Evolutionary conservation across 192 early-diverging fungal genomes (phyloP).

Genomic region (Podila epigama): DNA sequence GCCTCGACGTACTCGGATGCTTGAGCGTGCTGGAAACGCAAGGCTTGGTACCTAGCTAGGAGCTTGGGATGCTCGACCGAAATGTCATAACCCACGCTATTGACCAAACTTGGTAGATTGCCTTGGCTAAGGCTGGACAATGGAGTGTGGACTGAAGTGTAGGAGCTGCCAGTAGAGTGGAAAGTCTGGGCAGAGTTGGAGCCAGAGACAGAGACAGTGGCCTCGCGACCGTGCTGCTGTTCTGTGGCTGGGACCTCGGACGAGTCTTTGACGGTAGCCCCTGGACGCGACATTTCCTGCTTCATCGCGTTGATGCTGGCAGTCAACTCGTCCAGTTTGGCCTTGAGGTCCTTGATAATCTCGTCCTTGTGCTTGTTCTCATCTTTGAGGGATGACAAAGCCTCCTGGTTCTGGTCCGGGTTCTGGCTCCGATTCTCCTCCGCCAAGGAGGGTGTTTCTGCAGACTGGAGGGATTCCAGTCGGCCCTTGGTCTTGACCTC

Average conservation of each 20-base stretch:
- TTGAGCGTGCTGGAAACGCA: conserved; percentile 35
- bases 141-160: background rate
- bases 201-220: background rate
- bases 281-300: conserved; percentile 14
- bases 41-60: conserved; percentile 30
- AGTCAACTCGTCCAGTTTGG: conserved; percentile 20
- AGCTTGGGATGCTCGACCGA: conserved; percentile 34
- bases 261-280: background rate
- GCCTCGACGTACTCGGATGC: conserved; percentile 41
- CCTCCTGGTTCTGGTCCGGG: background rate
- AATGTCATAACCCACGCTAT: conserved; percentile 39
- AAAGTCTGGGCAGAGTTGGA: conserved; percentile 7
- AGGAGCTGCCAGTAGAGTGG: conserved; percentile 1
- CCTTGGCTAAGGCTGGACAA: background rate
- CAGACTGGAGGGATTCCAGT: too few species aligned
- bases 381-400: conserved; percentile 1
- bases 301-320: conserved; percentile 19
- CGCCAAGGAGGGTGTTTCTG: too few species aligned
- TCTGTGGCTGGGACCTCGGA: background rate
- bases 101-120: background rate
- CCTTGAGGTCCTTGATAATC: conserved; percentile 12
- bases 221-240: background rate
- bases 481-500: background rate
- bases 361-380: conserved; percentile 26
- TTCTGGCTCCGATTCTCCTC: background rate